A percentile compares a stretch with the other conserved stretches of the same genome.
phyloP scores from a whole-genome alignment of 768 basidiomycete species.

The Boletus coccyginus region DNA sequence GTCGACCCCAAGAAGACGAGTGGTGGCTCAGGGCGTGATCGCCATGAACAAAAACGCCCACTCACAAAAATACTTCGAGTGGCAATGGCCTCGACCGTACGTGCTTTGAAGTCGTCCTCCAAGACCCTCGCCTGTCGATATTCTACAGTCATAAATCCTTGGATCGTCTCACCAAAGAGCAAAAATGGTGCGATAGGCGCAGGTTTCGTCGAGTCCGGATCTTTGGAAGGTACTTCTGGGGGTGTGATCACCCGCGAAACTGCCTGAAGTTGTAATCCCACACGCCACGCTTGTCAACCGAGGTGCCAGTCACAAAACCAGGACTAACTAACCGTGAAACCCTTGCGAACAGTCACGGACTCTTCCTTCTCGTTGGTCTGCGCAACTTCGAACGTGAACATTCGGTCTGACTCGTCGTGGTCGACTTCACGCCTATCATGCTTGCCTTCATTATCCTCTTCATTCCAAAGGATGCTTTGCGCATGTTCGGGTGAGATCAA shows the following conservation, averaged over 20 bases:
- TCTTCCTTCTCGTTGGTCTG: conserved; percentile 57
- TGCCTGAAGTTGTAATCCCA: background rate
- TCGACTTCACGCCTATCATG: conserved; percentile 28
- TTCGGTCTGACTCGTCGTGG: conserved; percentile 41
- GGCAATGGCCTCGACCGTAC: no score
- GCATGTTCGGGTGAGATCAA: conserved; percentile 49
- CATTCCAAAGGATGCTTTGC: conserved; percentile 41
- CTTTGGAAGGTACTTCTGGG: conserved; percentile 6
- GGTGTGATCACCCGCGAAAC: conserved; percentile 11
- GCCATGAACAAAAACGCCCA: no score
- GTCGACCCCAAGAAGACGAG: no score
- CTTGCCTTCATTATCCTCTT: conserved; percentile 24
- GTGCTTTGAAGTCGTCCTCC: no score
- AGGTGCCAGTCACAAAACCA: background rate
- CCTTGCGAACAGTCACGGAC: conserved; percentile 38
- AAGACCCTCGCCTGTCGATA: background rate
- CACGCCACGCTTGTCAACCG: background rate
- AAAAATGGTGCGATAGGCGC: conserved; percentile 24
- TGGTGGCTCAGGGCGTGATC: no score
- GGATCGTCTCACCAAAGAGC: conserved; percentile 37
- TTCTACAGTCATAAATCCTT: conserved; percentile 36
- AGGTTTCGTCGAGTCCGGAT: conserved; percentile 1
- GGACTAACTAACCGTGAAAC: conserved; percentile 40
- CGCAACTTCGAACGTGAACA: conserved; percentile 50
- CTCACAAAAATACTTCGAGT: no score